A percentile compares a stretch with the other conserved stretches of the same genome.
Conservation (phyloP, 2,329 filamentous ascomycete genomes). For the Cladosporium sp. region DNA sequence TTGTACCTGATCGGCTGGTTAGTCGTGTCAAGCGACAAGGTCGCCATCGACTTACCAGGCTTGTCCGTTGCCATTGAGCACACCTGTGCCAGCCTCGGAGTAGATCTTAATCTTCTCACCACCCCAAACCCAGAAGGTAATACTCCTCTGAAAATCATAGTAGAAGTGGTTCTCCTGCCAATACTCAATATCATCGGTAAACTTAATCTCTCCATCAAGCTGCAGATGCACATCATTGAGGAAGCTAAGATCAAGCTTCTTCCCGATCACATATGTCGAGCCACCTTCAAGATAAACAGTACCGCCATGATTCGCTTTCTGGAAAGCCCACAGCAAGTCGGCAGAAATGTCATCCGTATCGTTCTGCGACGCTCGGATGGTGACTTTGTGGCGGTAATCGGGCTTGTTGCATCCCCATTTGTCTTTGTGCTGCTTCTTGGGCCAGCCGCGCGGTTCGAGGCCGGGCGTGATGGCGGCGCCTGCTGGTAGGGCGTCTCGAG, state of each 20-base stretch:
- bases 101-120: slow-evolving; percentile 58
- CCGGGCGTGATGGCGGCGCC: slow-evolving; percentile 5
- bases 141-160: slow-evolving; percentile 49
- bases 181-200: slow-evolving; percentile 65
- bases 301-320: slow-evolving; percentile 55
- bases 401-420: slow-evolving; percentile 16
- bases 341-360: slow-evolving; percentile 54
- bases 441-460: background rate
- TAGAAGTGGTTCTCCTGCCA: slow-evolving; percentile 42
- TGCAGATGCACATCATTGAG: slow-evolving; percentile 54
- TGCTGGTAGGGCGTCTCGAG: slow-evolving; percentile 7
- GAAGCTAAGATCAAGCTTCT: slow-evolving; percentile 55
- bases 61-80: slow-evolving; percentile 53
- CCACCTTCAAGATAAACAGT: slow-evolving; percentile 51
- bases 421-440: slow-evolving; percentile 10
- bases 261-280: slow-evolving; percentile 54
- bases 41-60: slow-evolving; percentile 39
- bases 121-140: slow-evolving; percentile 62
- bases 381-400: slow-evolving; percentile 41
- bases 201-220: slow-evolving; percentile 49
- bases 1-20: slow-evolving; percentile 19
- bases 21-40: background rate
- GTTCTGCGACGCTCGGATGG: slow-evolving; percentile 49
- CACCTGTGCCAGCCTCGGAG: slow-evolving; percentile 41
- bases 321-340: slow-evolving; percentile 51